Evolutionary conservation across 257 asterid genomes (phyloP).

Genomic region (Primulina tabacum): DNA sequence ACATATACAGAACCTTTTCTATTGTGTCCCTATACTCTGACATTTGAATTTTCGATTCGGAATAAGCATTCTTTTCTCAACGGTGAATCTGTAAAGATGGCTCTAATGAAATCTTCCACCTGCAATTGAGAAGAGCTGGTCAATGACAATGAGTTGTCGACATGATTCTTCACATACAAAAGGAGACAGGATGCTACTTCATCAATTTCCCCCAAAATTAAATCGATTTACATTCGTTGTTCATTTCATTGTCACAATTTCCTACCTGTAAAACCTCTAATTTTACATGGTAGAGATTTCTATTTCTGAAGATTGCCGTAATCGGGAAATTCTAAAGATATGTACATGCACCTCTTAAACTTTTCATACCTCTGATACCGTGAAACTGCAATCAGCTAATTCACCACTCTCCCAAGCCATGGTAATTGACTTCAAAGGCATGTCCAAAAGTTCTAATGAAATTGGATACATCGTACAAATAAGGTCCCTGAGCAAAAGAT

Average conservation of each 20-base stretch:
- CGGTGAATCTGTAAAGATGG: conserved; percentile 88
- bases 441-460: conserved; percentile 75
- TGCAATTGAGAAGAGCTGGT: conserved; percentile 32
- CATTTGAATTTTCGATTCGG: conserved; percentile 47
- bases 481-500: conserved; percentile 13
- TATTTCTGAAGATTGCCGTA: not conserved
- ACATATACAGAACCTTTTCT: not conserved
- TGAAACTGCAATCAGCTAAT: conserved; percentile 59
- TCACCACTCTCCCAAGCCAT: conserved; percentile 90
- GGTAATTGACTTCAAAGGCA: conserved; percentile 84
- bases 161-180: not conserved
- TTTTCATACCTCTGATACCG: conserved; percentile 61
- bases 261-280: not conserved
- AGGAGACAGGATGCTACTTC: not conserved
- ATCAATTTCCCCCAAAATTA: not conserved
- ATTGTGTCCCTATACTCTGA: conserved; percentile 12
- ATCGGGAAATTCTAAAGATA: not conserved
- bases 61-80: conserved; percentile 80
- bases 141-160: not conserved
- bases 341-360: conserved; percentile 2
- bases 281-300: not conserved
- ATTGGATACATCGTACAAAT: conserved; percentile 12
- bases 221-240: not conserved
- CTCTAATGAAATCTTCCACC: conserved; percentile 83
- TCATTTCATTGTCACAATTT: too few relatives aligned